These are phyloP conservation scores for Letharia columbiana DNA, from an alignment of 495 filamentous ascomycete species.

Conservation along the genomic window DNA sequence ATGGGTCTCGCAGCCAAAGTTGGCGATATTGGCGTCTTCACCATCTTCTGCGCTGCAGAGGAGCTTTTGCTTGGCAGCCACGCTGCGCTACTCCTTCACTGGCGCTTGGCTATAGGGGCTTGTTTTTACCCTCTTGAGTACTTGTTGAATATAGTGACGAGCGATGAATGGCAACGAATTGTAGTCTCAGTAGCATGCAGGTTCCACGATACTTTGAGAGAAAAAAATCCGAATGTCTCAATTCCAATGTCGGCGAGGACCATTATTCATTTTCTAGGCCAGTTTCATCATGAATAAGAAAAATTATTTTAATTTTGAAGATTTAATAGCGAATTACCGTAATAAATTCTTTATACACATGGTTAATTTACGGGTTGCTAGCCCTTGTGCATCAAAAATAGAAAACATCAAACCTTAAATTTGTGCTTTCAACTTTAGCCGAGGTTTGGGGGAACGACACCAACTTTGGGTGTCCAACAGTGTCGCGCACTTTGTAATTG, in stretches of 20 bases:
- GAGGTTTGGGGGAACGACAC: background rate
- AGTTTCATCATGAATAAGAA: too few relatives aligned
- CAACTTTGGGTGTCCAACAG: background rate
- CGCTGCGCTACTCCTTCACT: conserved; percentile 4
- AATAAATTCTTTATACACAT: too few relatives aligned
- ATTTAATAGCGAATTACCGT: too few relatives aligned
- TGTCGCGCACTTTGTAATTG: background rate
- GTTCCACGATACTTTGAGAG: background rate
- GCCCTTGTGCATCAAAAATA: too few relatives aligned
- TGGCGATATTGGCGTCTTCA: background rate
- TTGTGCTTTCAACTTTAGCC: background rate
- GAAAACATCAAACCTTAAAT: too few relatives aligned
- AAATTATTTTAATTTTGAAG: too few relatives aligned
- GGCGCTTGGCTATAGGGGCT: conserved; percentile 16
- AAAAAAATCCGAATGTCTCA: too few relatives aligned
- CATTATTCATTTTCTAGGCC: too few relatives aligned
- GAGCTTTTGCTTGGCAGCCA: conserved; percentile 13
- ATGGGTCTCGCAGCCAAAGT: background rate
- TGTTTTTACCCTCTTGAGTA: background rate
- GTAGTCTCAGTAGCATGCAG: background rate
- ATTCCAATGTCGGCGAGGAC: too few relatives aligned
- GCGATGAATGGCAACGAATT: conserved; percentile 12
- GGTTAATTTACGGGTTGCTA: too few relatives aligned
- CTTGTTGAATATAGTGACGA: conserved; percentile 1
- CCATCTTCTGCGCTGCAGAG: conserved; percentile 1